Evolutionary conservation across 83 land plant species (phyloP), one percentile per base, ranked within the genome.

Genomic region (Picea abies): DNA sequence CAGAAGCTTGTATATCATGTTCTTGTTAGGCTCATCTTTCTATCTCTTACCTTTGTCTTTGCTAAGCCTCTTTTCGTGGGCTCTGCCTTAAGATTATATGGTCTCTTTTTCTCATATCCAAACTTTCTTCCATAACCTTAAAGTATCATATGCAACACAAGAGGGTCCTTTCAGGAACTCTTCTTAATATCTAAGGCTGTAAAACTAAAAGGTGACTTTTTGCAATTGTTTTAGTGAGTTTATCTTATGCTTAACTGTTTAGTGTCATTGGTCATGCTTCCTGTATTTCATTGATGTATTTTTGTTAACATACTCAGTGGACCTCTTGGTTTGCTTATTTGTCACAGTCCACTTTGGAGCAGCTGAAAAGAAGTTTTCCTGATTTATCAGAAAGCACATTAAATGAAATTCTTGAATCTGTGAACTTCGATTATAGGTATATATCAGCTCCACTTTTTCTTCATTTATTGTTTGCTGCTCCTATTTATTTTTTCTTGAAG

Each of bases 341-440:
- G 17, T 61, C 35, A 29, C 87, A 86, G 87, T 58, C 29, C 41
- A 44, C 60, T 64, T 56, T 86, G 78, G 52, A 70, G 41, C 39
- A 60, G 83, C 88, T 86, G 65, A 80, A 84, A 52, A 47, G 16
- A 79, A 67, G 35, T 37, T 86, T 86, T 58, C 88, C 88, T 58
- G 16, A 58, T 72, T 65, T 84, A 84, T 23, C 85, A 78, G 44
- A 73, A 64, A 84, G 39, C 14, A 26, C 35, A 15, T 71, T 86
- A 60, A 16, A 32, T 64, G 83, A 84, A 73, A 87, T 84, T 35
- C 79, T 84, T 60, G 82, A 86, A 73, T 71, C 83, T 32, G 76
- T 23, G 61, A 66, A 86, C 56, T 84, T 71, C 44, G 23, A 20
- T 26, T 84, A 63, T 32, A 81, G 85, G 85, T 84, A 67, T 35